A percentile compares a stretch with the other conserved stretches of the same genome.
Conservation (phyloP, 1,284 basidiomycete species). For the Chondrostereum purpureum region DNA sequence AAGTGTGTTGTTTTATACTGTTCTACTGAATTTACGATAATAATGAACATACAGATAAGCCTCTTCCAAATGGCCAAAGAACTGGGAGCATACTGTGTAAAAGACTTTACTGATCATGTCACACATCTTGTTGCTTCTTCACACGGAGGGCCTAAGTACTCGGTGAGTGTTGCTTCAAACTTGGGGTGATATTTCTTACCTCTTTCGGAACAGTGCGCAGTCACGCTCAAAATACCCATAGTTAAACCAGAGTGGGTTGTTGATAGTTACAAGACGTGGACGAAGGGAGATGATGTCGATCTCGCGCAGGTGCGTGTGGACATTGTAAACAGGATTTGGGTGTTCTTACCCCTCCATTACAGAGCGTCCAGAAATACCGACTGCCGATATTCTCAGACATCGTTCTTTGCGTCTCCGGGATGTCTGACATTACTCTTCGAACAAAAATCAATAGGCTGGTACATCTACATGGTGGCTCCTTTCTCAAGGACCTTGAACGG, state of each 20-base stretch:
- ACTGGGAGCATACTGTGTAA: not conserved
- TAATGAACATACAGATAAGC: not conserved
- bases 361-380: constrained; percentile 51
- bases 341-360: constrained; percentile 2
- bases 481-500: constrained; percentile 56
- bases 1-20: not conserved
- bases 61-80: not conserved
- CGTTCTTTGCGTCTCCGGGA: constrained; percentile 61
- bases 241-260: constrained; percentile 66
- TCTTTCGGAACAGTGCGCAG: constrained; percentile 48
- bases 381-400: constrained; percentile 63
- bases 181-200: not conserved
- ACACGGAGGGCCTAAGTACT: not conserved
- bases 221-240: constrained; percentile 69
- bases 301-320: constrained; percentile 28
- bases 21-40: not conserved
- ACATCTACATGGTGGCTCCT: constrained; percentile 47
- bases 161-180: not conserved
- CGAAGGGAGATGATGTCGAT: constrained; percentile 70
- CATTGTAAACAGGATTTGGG: too few relatives aligned
- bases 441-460: constrained; percentile 52
- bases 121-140: not conserved
- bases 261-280: constrained; percentile 66
- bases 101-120: not conserved
- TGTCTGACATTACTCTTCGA: constrained; percentile 45